These are phyloP conservation scores for Crithidia acanthocephali DNA, from an alignment of 208 protist genomes.

Conservation along the genomic window DNA sequence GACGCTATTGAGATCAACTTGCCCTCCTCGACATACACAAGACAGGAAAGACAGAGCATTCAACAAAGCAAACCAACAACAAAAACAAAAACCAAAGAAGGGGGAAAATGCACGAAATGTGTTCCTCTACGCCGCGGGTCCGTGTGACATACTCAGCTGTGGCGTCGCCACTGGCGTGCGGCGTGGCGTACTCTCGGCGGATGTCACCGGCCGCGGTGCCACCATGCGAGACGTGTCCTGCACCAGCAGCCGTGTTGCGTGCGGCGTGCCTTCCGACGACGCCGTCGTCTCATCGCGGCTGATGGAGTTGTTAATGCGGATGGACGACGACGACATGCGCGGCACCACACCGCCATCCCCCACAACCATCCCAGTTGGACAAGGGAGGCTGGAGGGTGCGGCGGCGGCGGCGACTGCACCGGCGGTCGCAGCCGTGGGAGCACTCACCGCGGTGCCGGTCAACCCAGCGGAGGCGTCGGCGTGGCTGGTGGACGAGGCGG, in stretches of 20 bases:
- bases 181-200: constrained; percentile 38
- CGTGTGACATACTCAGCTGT: constrained; percentile 14
- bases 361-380: constrained; percentile 8
- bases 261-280: constrained; percentile 22
- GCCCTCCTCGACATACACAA: neutral
- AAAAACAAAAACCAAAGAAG: neutral
- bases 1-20: neutral
- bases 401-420: too few relatives aligned
- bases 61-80: neutral
- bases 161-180: constrained; percentile 15
- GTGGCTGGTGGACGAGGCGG: neutral
- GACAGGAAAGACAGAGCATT: too few relatives aligned
- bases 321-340: constrained; percentile 5
- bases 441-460: too few relatives aligned
- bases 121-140: neutral
- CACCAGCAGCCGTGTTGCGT: constrained; percentile 38
- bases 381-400: too few relatives aligned
- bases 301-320: constrained; percentile 4
- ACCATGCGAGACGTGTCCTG: constrained; percentile 60
- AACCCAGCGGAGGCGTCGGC: neutral
- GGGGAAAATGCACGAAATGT: neutral
- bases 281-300: constrained; percentile 28
- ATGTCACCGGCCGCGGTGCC: constrained; percentile 41
- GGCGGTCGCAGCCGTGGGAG: too few relatives aligned
- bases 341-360: neutral